These are phyloP conservation scores for Rhinocladiella mackenziei DNA, from an alignment of 2,329 filamentous ascomycete species.

Conservation along the genomic window DNA sequence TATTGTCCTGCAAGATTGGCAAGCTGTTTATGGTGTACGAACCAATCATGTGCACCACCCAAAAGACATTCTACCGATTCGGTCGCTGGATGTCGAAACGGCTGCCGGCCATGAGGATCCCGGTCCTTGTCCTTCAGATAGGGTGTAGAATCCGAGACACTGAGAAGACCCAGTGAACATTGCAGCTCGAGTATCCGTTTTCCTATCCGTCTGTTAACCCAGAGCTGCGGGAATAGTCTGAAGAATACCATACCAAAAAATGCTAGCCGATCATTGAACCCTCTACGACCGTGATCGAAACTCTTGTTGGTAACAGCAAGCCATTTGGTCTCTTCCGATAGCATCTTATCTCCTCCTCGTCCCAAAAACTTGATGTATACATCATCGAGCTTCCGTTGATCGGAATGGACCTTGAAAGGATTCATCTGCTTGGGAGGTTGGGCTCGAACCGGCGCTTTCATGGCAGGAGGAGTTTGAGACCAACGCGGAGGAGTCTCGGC, in stretches of 20 bases:
- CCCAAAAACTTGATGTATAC: constrained; percentile 77
- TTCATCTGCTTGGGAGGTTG: constrained; percentile 36
- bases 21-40: constrained; percentile 64
- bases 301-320: constrained; percentile 96
- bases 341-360: constrained; percentile 63
- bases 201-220: constrained; percentile 40
- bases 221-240: neutral
- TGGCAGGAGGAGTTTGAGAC: constrained; percentile 64
- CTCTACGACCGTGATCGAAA: constrained; percentile 89
- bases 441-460: constrained; percentile 61
- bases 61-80: constrained; percentile 70
- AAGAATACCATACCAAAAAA: constrained; percentile 63
- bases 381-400: constrained; percentile 68
- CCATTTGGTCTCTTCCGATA: constrained; percentile 94
- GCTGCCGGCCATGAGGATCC: constrained; percentile 56
- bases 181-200: constrained; percentile 63
- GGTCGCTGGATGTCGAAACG: constrained; percentile 68
- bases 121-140: constrained; percentile 32
- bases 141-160: constrained; percentile 37
- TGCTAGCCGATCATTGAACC: constrained; percentile 91
- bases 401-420: constrained; percentile 65
- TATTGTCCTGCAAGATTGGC: constrained; percentile 64
- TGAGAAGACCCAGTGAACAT: constrained; percentile 59
- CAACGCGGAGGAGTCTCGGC: constrained; percentile 53
- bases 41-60: constrained; percentile 54